Evolutionary conservation across 139 green algal species (phyloP).

Genomic region (Chlamydomonas incerta): DNA sequence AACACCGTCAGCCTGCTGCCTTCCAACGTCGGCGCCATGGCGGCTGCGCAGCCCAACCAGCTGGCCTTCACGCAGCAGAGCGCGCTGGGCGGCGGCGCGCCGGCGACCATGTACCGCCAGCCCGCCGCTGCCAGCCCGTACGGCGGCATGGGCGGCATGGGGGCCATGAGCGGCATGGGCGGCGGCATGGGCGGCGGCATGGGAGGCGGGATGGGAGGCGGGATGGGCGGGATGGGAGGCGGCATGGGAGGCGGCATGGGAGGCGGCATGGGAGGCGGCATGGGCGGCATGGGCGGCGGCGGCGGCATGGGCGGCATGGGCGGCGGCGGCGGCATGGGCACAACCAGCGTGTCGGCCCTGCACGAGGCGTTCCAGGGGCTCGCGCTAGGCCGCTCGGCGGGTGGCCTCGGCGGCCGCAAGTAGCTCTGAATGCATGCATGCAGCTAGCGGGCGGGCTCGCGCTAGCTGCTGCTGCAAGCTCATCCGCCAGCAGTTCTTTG

Average conservation of each 20-base stretch:
- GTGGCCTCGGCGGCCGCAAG: constrained; percentile 4
- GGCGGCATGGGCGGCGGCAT: neutral
- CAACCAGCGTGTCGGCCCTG: constrained; percentile 11
- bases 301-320: constrained; percentile 7
- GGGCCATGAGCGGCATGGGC: neutral
- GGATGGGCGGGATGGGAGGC: constrained; percentile 41
- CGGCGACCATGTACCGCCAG: constrained; percentile 25
- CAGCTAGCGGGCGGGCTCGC: too few relatives aligned
- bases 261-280: neutral
- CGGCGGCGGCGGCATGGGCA: constrained; percentile 35
- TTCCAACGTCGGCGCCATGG: constrained; percentile 1
- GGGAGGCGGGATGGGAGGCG: neutral
- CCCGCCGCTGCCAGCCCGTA: neutral
- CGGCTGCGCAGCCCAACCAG: neutral
- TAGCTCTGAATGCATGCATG: neutral
- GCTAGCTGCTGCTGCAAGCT: too few relatives aligned
- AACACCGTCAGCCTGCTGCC: constrained; percentile 17
- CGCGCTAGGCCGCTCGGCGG: neutral
- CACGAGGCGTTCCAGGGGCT: constrained; percentile 34
- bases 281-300: neutral
- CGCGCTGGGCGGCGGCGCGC: neutral
- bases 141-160: constrained; percentile 34
- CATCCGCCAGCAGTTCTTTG: too few relatives aligned
- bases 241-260: constrained; percentile 21
- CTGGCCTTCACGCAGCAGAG: constrained; percentile 22